Evolutionary conservation across 768 basidiomycete species (phyloP), one percentile per base, ranked within the genome.

Genomic region (Rhizopogon salebrosus): DNA sequence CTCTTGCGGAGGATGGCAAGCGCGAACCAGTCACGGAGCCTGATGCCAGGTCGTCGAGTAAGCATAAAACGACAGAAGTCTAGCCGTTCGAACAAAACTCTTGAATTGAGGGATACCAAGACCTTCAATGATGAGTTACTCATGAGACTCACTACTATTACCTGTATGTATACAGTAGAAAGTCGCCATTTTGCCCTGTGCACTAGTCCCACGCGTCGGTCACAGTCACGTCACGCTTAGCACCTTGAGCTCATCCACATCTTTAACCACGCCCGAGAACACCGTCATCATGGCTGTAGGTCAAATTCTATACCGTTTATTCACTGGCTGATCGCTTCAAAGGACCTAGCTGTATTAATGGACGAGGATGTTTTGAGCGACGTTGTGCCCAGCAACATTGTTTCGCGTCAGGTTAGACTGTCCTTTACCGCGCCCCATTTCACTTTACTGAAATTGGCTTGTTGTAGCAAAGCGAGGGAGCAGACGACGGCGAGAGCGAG

Each of bases 301-400:
- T 67, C 52, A 42, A 22, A 34, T 39, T 22, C 23, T 41, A 31
- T 43, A 14, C 3, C 24, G 20, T 29, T 4, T 36, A 27, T 22
- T 34, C 23, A 35, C 16, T 10, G 7, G 20, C 46, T 48, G 36
- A 29, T 54, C 34, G 13, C 5, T 37, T 6, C 29, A 29, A 26
- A 69, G 61, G 59, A 62, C 29, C 40, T 34, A 4, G 37, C 53
- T 20, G 49, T 20, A 1, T 60, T 55, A 8, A 73, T 72, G 62
- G 82, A 83, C 11, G 92, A 93, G 49, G 93, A 95, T 67, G 85
- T 92, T 46, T 78, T 97, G 55, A 91, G 89, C 62, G 93, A 95
- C 67, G 82, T 95, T 53, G 85, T 95, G 7, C 93, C 93, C 2
- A 89, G 86, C 66, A 91, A 92, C 65, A 92, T 95, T 57, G 85